Evolutionary conservation across 169 alveolate genomes (phyloP), one percentile per base, ranked within the genome.

Genomic region (Plasmodium fragile): DNA sequence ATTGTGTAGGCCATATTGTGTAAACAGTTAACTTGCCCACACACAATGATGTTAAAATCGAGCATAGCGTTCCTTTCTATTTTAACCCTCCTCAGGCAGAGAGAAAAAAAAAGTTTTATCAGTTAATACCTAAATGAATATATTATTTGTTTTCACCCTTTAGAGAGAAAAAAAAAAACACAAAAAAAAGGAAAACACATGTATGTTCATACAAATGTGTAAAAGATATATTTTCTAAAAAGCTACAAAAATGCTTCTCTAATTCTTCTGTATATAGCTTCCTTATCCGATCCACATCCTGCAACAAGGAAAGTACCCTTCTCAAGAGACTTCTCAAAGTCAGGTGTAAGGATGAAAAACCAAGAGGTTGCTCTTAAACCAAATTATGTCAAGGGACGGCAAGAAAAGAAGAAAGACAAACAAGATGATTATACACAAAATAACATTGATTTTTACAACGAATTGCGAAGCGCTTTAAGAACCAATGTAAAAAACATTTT

Each of bases 61-160:
- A 25, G 53, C 30, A 18, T 22, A 43, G 22, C 53, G 53, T n/a
- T 49, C 55, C 32, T 25, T 78, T 78, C 25, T 78, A 41, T 41
- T 78, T 39, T 41, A 78, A 22, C 28, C 53, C 34, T 78, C 53
- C 83, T 10, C 22, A 36, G 83, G 83, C 43, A 78, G 43, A 11
- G 13, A 0, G 11, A 22, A 25, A 65, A 65, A 16, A 49, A 49
- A 2, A 39, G 41, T 0, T n/a, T 65, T 28, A 22, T 65, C 41
- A 65, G 30, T 78, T 41, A 78, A 39, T 28, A 78, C 8, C 8
- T 11, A 78, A 30, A 78, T 32, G 83, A 13, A 32, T 78, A n/a
- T 78, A 78, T 78, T 77, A 36, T 1, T 11, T 78, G n/a, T 39
- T 78, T 22, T 28, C 39, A 18, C 13, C 6, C 55, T 41, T 25